Percentiles rank a stretch among this genome's conserved stretches.
These are phyloP conservation scores for Uronychia binucleata DNA, from an alignment of 73 alveolate genomes.

Conservation along the genomic window DNA sequence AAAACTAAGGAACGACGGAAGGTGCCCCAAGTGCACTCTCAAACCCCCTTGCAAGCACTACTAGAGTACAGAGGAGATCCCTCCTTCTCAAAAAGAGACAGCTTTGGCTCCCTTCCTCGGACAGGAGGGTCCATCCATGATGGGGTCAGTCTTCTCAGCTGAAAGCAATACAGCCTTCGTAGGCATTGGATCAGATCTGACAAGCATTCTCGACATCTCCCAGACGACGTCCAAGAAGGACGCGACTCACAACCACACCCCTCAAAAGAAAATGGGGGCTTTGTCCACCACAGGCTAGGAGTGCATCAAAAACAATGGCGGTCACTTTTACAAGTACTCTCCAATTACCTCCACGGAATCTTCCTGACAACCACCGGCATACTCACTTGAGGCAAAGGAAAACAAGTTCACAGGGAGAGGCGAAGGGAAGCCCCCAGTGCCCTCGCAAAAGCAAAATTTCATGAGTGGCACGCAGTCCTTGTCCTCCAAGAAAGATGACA, in stretches of 20 bases:
- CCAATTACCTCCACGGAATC: too few relatives aligned
- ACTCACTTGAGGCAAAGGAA: too few relatives aligned
- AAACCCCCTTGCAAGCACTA: slow-evolving; percentile 70
- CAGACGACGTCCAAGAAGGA: neutral
- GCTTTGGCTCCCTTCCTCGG: neutral
- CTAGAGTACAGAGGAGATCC: slow-evolving; percentile 27
- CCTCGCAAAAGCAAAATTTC: neutral
- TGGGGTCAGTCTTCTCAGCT: slow-evolving; percentile 11
- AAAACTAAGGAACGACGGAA: slow-evolving; percentile 7
- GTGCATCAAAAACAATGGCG: neutral
- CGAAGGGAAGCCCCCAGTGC: too few relatives aligned
- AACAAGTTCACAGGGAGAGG: too few relatives aligned
- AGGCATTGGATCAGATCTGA: neutral
- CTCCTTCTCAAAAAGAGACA: neutral
- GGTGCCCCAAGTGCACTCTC: slow-evolving; percentile 70
- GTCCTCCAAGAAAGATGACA: too few relatives aligned
- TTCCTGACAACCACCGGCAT: too few relatives aligned
- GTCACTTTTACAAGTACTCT: neutral
- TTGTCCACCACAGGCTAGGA: neutral
- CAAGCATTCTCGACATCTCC: neutral
- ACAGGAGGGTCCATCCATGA: neutral
- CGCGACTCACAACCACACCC: neutral
- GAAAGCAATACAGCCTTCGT: neutral
- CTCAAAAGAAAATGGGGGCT: neutral
- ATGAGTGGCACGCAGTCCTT: neutral